Conservation (phyloP, 2,329 filamentous ascomycete species). For the Pleomassaria siparia region DNA sequence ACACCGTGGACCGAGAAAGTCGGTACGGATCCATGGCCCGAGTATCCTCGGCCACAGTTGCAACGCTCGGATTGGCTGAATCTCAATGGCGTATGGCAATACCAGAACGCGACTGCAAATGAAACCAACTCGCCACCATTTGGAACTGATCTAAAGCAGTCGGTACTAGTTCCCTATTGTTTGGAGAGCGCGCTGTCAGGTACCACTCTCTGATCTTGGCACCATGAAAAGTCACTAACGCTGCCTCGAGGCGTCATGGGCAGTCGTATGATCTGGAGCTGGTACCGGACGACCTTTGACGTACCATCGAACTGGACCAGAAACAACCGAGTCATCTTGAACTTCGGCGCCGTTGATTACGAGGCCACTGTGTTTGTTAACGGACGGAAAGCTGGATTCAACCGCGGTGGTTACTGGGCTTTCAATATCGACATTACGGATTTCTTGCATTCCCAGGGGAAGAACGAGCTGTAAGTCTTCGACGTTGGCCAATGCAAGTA, state of each 20-base stretch:
- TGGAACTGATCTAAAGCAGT: slow-evolving; percentile 43
- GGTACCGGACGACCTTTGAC: slow-evolving; percentile 55
- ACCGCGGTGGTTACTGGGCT: slow-evolving; percentile 64
- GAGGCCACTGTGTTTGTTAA: slow-evolving; percentile 62
- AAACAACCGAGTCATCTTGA: slow-evolving; percentile 50
- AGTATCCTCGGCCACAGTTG: slow-evolving; percentile 61
- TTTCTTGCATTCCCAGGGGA: slow-evolving; percentile 42
- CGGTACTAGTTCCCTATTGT: slow-evolving; percentile 57
- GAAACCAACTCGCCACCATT: slow-evolving; percentile 49
- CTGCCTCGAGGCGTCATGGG: slow-evolving; percentile 49
- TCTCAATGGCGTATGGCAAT: slow-evolving; percentile 63
- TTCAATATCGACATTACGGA: slow-evolving; percentile 63
- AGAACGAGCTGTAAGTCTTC: slow-evolving; percentile 56
- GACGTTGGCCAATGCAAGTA: too few species aligned
- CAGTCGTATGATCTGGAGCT: slow-evolving; percentile 44
- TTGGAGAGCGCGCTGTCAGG: slow-evolving; percentile 57
- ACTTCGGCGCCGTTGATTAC: slow-evolving; percentile 63
- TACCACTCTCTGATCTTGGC: slow-evolving; percentile 15
- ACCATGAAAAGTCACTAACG: slow-evolving; percentile 8
- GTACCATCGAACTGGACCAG: slow-evolving; percentile 52
- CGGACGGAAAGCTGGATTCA: slow-evolving; percentile 52
- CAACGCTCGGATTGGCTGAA: slow-evolving; percentile 57
- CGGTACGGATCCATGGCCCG: slow-evolving; percentile 58
- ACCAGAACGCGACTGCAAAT: slow-evolving; percentile 45
- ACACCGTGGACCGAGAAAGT: slow-evolving; percentile 56